phyloP scores from a whole-genome alignment of 495 filamentous ascomycete genomes.

The Penicillium flavigenum region DNA sequence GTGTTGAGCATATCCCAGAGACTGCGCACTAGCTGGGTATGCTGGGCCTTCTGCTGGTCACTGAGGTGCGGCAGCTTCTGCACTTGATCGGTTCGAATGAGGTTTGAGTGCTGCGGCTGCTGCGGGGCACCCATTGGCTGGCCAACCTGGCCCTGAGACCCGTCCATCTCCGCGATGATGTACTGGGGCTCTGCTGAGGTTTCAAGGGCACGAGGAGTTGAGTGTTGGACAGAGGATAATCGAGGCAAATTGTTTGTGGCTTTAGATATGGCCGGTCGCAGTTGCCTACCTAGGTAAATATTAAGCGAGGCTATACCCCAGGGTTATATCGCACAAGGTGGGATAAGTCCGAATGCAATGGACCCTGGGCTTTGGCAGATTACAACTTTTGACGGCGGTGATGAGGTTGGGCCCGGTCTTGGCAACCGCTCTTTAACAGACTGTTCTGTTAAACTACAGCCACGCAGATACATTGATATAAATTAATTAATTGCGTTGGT shows the following conservation, averaged over 20 bases:
- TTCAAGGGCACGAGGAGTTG: neutral
- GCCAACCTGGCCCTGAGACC: slow-evolving; percentile 32
- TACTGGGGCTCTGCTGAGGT: slow-evolving; percentile 1
- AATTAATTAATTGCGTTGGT: neutral
- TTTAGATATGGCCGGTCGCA: neutral
- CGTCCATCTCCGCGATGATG: slow-evolving; percentile 32
- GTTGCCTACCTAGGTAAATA: neutral
- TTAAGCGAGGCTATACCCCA: neutral
- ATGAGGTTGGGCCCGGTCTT: slow-evolving; percentile 21
- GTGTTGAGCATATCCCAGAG: slow-evolving; percentile 63
- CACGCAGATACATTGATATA: neutral
- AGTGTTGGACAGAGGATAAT: neutral
- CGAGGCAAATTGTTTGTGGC: neutral
- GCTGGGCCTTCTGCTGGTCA: slow-evolving; percentile 64
- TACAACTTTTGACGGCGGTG: slow-evolving; percentile 10
- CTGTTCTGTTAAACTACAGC: neutral
- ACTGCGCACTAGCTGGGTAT: slow-evolving; percentile 59
- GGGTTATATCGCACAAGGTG: neutral
- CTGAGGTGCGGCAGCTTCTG: slow-evolving; percentile 50
- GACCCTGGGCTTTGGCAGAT: neutral
- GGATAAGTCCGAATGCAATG: neutral
- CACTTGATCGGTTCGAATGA: slow-evolving; percentile 54
- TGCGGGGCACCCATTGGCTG: slow-evolving; percentile 37
- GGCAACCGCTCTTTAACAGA: slow-evolving; percentile 9
- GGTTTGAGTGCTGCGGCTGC: slow-evolving; percentile 44